Evolutionary conservation across 2,329 filamentous ascomycete species (phyloP).

Genomic region (Gnomoniopsis sp.): DNA sequence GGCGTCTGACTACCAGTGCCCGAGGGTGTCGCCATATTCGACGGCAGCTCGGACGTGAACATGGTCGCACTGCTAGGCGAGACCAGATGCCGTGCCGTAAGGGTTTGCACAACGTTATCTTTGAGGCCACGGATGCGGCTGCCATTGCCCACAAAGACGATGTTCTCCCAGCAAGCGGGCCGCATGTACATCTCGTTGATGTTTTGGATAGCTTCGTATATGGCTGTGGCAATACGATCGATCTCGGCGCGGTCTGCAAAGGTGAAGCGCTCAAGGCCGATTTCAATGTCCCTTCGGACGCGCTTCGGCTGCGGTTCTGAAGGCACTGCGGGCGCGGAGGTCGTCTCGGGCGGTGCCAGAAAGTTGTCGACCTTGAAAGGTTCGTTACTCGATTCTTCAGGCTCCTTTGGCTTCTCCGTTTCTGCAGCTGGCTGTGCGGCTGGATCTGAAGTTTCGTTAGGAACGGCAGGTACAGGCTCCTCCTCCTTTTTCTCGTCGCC

Average conservation of each 20-base stretch:
- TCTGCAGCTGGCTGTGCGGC: slow-evolving; percentile 12
- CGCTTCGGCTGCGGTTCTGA: slow-evolving; percentile 51
- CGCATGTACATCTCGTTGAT: slow-evolving; percentile 84
- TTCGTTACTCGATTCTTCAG: slow-evolving; percentile 4
- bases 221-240: slow-evolving; percentile 77
- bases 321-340: slow-evolving; percentile 17
- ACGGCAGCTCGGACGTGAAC: slow-evolving; percentile 94
- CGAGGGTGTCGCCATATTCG: slow-evolving; percentile 84
- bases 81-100: slow-evolving; percentile 80
- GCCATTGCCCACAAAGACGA: slow-evolving; percentile 91
- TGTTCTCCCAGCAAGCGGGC: slow-evolving; percentile 82
- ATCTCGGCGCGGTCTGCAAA: slow-evolving; percentile 69
- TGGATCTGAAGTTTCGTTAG: slow-evolving; percentile 18
- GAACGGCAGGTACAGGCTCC: neutral
- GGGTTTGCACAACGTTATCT: slow-evolving; percentile 77
- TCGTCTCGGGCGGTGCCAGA: slow-evolving; percentile 20
- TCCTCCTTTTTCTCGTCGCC: slow-evolving; percentile 1
- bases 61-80: slow-evolving; percentile 92
- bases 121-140: slow-evolving; percentile 72
- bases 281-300: slow-evolving; percentile 66
- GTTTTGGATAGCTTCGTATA: slow-evolving; percentile 78
- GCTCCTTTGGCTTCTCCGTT: slow-evolving; percentile 8
- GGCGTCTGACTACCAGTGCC: slow-evolving; percentile 92
- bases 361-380: slow-evolving; percentile 20
- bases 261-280: slow-evolving; percentile 72